Percentiles rank a stretch among this genome's conserved stretches.
These are phyloP conservation scores for Melampsora americana DNA, from an alignment of 1,284 basidiomycete species.

Conservation along the genomic window DNA sequence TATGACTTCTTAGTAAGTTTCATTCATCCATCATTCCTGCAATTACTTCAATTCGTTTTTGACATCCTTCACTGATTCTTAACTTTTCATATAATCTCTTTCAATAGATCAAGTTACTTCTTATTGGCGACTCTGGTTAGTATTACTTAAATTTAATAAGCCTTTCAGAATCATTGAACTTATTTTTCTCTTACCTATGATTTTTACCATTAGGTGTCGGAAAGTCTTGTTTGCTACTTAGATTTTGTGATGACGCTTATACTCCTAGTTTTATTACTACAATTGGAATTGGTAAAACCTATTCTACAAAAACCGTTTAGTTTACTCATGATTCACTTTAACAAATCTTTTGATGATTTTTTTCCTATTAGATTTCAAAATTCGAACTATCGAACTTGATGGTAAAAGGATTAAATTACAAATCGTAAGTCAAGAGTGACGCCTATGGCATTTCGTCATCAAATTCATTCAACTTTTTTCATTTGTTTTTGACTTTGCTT, in stretches of 20 bases:
- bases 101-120: slow-evolving; percentile 69
- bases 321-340: neutral
- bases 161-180: too few relatives aligned
- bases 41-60: too few relatives aligned
- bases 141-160: too few relatives aligned
- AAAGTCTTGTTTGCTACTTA: slow-evolving; percentile 94
- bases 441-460: too few relatives aligned
- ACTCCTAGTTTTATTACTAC: slow-evolving; percentile 99
- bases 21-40: too few relatives aligned
- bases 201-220: slow-evolving; percentile 65
- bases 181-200: too few relatives aligned
- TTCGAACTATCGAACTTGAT: slow-evolving; percentile 92
- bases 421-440: slow-evolving; percentile 76
- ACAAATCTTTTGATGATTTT: neutral
- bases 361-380: slow-evolving; percentile 73
- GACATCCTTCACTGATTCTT: neutral
- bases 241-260: slow-evolving; percentile 99
- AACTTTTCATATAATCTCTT: too few relatives aligned
- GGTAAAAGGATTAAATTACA: slow-evolving; percentile 95
- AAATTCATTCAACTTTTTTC: too few relatives aligned
- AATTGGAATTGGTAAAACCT: slow-evolving; percentile 64
- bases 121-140: slow-evolving; percentile 92
- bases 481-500: slow-evolving; percentile 4
- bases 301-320: neutral
- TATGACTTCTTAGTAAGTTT: slow-evolving; percentile 43